Evolutionary conservation across 2,329 filamentous ascomycete species (phyloP).

Genomic region (Colletotrichum siamense): DNA sequence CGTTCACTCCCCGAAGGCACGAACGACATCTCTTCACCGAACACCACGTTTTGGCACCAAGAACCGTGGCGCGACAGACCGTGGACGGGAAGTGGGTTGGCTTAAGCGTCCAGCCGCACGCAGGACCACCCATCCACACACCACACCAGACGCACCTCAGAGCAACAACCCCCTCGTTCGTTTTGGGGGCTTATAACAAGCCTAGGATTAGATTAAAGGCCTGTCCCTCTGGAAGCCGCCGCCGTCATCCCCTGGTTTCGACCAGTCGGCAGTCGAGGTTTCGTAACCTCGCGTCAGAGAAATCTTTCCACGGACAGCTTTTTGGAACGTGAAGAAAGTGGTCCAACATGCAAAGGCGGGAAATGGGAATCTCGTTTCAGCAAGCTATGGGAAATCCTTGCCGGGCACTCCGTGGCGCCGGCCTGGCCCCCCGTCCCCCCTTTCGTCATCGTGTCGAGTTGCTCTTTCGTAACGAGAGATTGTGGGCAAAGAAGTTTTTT

Average conservation of each 20-base stretch:
- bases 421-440: not conserved
- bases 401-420: not conserved
- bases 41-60: not conserved
- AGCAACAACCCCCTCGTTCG: not conserved
- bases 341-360: not conserved
- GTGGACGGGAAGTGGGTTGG: slow-evolving; percentile 3
- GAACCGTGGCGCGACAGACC: not conserved
- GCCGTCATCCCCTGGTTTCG: not conserved
- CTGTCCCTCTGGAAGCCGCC: not conserved
- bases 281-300: not conserved
- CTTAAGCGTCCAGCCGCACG: not conserved
- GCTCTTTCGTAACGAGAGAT: not conserved
- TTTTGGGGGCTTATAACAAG: not conserved
- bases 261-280: not conserved
- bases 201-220: slow-evolving; percentile 6
- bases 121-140: not conserved
- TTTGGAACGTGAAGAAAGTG: not conserved
- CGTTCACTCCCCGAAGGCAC: not conserved
- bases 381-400: not conserved
- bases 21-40: not conserved
- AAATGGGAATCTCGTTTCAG: not conserved
- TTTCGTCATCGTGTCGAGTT: not conserved
- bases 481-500: not conserved
- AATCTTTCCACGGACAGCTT: not conserved
- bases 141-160: not conserved